Evolutionary conservation across 768 basidiomycete genomes (phyloP).

Genomic region (Wakefieldia striispora): DNA sequence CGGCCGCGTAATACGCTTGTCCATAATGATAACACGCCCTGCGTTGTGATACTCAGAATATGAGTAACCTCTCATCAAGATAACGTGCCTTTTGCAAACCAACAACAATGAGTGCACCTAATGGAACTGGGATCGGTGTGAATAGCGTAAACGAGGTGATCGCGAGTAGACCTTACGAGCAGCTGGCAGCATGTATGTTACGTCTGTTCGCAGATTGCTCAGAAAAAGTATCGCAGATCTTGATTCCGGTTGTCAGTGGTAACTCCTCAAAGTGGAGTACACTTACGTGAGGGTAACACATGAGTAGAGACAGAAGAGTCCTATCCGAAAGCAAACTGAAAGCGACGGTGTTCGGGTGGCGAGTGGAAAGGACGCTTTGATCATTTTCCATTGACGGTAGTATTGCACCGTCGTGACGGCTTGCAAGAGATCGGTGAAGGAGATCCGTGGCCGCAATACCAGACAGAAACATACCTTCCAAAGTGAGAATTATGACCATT

Average conservation of each 20-base stretch:
- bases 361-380: conserved; percentile 42
- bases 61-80: neutral
- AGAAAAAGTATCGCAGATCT: conserved; percentile 42
- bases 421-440: conserved; percentile 18
- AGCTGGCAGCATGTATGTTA: conserved; percentile 50
- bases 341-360: conserved; percentile 35
- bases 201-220: conserved; percentile 24
- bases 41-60: neutral
- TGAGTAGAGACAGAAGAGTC: conserved; percentile 46
- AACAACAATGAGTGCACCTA: conserved; percentile 47
- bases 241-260: neutral
- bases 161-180: conserved; percentile 36
- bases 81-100: conserved; percentile 45
- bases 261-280: neutral
- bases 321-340: conserved; percentile 38
- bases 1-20: conserved; percentile 6
- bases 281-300: conserved; percentile 44
- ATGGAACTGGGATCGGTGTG: conserved; percentile 40
- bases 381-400: conserved; percentile 38
- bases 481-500: conserved; percentile 37
- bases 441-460: neutral
- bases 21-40: conserved; percentile 44
- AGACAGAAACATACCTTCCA: conserved; percentile 41
- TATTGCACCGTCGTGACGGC: conserved; percentile 44
- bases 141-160: neutral